These are phyloP conservation scores for Prasinococcaceae sp. DNA, from an alignment of 139 green algal genomes.

Conservation along the genomic window DNA sequence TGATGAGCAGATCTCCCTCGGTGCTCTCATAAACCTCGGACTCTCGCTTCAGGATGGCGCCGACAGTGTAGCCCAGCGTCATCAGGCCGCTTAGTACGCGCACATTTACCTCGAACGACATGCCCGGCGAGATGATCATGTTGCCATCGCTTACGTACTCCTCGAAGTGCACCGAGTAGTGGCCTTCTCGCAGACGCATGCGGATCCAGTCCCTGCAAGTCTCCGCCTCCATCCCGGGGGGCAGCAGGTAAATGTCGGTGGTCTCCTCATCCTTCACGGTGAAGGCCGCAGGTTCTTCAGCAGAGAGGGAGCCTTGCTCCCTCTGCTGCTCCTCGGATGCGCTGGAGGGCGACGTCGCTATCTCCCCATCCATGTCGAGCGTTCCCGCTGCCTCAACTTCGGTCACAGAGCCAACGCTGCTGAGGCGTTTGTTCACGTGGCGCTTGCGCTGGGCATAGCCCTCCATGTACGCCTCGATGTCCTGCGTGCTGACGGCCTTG, in stretches of 20 bases:
- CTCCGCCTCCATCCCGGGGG: background rate
- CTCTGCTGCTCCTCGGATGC: too few relatives aligned
- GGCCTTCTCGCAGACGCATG: background rate
- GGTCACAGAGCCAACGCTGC: too few relatives aligned
- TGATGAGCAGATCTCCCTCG: too few relatives aligned
- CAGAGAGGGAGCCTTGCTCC: background rate
- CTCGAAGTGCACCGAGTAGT: background rate
- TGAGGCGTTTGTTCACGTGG: too few relatives aligned
- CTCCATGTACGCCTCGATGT: too few relatives aligned
- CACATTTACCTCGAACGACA: background rate
- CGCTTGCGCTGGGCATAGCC: too few relatives aligned
- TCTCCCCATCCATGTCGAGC: too few relatives aligned
- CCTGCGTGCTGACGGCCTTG: too few relatives aligned
- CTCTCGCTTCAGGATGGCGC: background rate
- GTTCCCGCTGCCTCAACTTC: too few relatives aligned
- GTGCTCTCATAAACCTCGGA: too few relatives aligned
- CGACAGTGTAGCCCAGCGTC: background rate
- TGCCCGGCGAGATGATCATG: background rate
- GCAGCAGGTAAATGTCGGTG: slow-evolving; percentile 2
- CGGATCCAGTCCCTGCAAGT: background rate
- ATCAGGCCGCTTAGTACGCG: background rate
- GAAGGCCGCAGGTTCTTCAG: background rate
- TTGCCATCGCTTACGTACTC: background rate
- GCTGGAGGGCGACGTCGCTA: too few relatives aligned
- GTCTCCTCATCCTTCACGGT: slow-evolving; percentile 2